Evolutionary conservation across 805 yeast genomes (phyloP), one percentile per base, ranked within the genome.

Genomic region (Cyberlindnera subsufficiens): DNA sequence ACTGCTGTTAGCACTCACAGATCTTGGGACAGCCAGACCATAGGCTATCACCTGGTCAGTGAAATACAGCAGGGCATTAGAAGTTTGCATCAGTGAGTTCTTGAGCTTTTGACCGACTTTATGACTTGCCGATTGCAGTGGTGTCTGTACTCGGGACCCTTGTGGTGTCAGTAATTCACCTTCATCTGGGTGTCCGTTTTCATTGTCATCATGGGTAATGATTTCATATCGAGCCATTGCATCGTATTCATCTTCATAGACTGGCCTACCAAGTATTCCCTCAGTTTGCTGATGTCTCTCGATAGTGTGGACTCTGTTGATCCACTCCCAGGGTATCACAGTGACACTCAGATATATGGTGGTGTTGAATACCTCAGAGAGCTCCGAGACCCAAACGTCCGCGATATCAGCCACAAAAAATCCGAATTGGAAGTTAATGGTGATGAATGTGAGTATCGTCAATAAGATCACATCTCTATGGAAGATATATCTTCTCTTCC

Each of bases 261-360:
- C 75, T 15, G 80, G 79, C 46, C 95, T 66, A 1, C 96, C 96
- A 32, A 87, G 59, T 5, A 86, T 75, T 7, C 91, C 86, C 45
- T 79, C 81, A 35, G 78, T 77, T 52, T 85, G 90, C 42, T 74
- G 72, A 14, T 65, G 66, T 48, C 77, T 75, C 63, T 78, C 80
- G 33, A 82, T 60, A 11, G 73, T 67, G 39, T 74, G 73, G 42
- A 82, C 70, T 48, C 84, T 69, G 55, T 83, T 85, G 47, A 84
- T 73, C 91, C 95, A 87, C 60, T 86, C 95, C 93, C 95, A 85
- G 1, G 86, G 86, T 10, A 82, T 71, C 6, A 83, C 83, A 27
- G 86, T 83, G 30, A 86, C 75, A 17, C 82, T 68, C 8, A 84
- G 75, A 56, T 81, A 82, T n/a, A 82, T 75, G 1, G 85, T 80